These are phyloP conservation scores for Saccharomyces hybrid DNA, from an alignment of 1,139 yeast genomes.

Conservation along the genomic window DNA sequence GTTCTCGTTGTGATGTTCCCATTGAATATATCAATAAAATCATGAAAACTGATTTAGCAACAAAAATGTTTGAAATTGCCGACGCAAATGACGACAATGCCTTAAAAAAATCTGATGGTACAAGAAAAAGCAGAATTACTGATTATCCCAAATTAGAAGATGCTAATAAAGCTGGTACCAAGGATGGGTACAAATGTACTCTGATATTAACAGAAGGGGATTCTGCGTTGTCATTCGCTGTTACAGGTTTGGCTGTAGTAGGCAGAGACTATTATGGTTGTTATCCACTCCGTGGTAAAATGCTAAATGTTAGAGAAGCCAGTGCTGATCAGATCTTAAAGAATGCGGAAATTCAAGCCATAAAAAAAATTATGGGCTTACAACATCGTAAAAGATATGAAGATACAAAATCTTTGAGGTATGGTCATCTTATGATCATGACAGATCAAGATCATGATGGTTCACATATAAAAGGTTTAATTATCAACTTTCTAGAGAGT, in stretches of 20 bases:
- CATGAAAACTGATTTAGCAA: slow-evolving; percentile 73
- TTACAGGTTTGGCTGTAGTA: slow-evolving; percentile 88
- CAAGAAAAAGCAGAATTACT: slow-evolving; percentile 75
- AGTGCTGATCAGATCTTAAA: slow-evolving; percentile 87
- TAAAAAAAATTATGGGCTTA: slow-evolving; percentile 90
- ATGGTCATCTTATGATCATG: slow-evolving; percentile 98
- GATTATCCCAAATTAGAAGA: slow-evolving; percentile 88
- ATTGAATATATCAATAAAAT: slow-evolving; percentile 69
- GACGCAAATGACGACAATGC: slow-evolving; percentile 84
- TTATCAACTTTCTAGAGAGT: slow-evolving; percentile 86
- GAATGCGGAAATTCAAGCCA: slow-evolving; percentile 88
- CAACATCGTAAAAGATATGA: slow-evolving; percentile 86
- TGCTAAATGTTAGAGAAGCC: slow-evolving; percentile 93
- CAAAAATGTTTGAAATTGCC: slow-evolving; percentile 74
- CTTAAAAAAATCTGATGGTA: slow-evolving; percentile 84
- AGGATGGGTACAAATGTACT: slow-evolving; percentile 86
- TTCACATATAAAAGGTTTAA: slow-evolving; percentile 91
- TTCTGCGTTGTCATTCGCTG: slow-evolving; percentile 89
- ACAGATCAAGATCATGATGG: slow-evolving; percentile 99
- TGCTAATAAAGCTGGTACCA: slow-evolving; percentile 95
- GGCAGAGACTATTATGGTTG: slow-evolving; percentile 96
- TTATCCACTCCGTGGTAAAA: slow-evolving; percentile 90
- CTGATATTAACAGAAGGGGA: slow-evolving; percentile 94
- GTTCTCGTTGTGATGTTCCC: slow-evolving; percentile 64
- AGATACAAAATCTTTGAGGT: slow-evolving; percentile 67